These are phyloP conservation scores for Medicago lupulina DNA, from an alignment of 306 rosid genomes.

Conservation along the genomic window DNA sequence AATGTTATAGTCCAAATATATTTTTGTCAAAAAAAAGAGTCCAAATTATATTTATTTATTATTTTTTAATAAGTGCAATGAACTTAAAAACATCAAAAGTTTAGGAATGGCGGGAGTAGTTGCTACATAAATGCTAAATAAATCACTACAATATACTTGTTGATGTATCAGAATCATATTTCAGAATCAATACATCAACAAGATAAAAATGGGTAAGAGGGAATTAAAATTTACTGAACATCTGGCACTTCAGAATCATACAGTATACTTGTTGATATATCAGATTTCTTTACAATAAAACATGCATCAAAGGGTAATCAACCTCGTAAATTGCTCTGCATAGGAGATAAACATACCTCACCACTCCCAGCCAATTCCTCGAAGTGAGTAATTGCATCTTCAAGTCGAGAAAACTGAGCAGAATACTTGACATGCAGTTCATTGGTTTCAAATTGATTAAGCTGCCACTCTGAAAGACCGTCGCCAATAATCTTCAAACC, in stretches of 20 bases:
- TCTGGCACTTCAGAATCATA: not conserved
- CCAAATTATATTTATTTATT: no score
- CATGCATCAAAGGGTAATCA: conserved; percentile 29
- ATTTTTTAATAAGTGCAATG: no score
- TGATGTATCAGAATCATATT: no score
- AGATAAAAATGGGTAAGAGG: not conserved
- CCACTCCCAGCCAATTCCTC: conserved; percentile 58
- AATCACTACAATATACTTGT: not conserved
- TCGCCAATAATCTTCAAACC: conserved; percentile 76
- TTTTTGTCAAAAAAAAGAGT: no score
- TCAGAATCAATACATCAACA: no score
- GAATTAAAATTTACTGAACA: conserved; percentile 17
- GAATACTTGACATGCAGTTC: conserved; percentile 61
- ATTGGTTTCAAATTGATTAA: conserved; percentile 49
- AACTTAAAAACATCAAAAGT: conserved; percentile 3
- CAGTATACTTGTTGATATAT: not conserved
- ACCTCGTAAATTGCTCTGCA: conserved; percentile 31
- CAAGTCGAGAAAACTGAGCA: conserved; percentile 68
- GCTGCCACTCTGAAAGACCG: conserved; percentile 75
- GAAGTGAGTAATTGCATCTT: conserved; percentile 67
- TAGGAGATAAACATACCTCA: conserved; percentile 41
- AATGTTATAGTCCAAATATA: not conserved
- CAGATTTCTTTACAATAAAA: conserved; percentile 14
- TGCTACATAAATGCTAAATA: not conserved
- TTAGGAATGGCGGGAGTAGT: not conserved